Percentiles rank a stretch among this genome's conserved stretches.
Evolutionary conservation across 768 basidiomycete genomes (phyloP).

Genomic region (Lyophyllum atratum): DNA sequence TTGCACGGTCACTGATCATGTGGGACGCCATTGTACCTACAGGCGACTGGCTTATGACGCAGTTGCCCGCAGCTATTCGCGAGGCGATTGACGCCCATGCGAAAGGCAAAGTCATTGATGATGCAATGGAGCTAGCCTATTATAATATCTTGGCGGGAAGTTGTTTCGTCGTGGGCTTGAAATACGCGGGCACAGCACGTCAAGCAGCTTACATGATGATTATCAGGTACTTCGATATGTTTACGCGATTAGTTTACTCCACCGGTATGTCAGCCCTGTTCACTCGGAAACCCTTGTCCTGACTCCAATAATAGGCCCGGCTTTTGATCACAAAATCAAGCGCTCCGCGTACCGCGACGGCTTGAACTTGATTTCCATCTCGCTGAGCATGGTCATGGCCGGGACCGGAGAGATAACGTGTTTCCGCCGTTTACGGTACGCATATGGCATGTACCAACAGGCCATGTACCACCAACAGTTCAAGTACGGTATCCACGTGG

Average conservation of each 20-base stretch:
- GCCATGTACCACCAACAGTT: slow-evolving; percentile 61
- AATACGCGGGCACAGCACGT: slow-evolving; percentile 91
- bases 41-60: slow-evolving; percentile 68
- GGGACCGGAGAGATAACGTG: slow-evolving; percentile 95
- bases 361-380: slow-evolving; percentile 82
- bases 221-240: slow-evolving; percentile 78
- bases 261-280: slow-evolving; percentile 50
- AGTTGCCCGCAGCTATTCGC: slow-evolving; percentile 70
- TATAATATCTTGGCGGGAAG: slow-evolving; percentile 90
- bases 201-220: slow-evolving; percentile 87
- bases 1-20: slow-evolving; percentile 79
- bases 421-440: slow-evolving; percentile 81
- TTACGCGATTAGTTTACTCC: slow-evolving; percentile 69
- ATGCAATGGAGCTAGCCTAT: slow-evolving; percentile 85
- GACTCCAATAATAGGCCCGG: slow-evolving; percentile 49
- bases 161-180: slow-evolving; percentile 90
- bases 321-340: slow-evolving; percentile 88
- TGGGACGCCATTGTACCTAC: slow-evolving; percentile 80
- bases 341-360: slow-evolving; percentile 87
- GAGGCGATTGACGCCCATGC: slow-evolving; percentile 57
- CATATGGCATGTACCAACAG: slow-evolving; percentile 83
- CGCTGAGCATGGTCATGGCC: slow-evolving; percentile 93
- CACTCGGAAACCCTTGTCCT: slow-evolving; percentile 3
- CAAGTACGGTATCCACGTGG: slow-evolving; percentile 88
- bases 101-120: slow-evolving; percentile 55